A percentile compares a stretch with the other conserved stretches of the same genome.
Evolutionary conservation across 139 green algal genomes (phyloP).

Genomic region (Diplosphaera chodatii): DNA sequence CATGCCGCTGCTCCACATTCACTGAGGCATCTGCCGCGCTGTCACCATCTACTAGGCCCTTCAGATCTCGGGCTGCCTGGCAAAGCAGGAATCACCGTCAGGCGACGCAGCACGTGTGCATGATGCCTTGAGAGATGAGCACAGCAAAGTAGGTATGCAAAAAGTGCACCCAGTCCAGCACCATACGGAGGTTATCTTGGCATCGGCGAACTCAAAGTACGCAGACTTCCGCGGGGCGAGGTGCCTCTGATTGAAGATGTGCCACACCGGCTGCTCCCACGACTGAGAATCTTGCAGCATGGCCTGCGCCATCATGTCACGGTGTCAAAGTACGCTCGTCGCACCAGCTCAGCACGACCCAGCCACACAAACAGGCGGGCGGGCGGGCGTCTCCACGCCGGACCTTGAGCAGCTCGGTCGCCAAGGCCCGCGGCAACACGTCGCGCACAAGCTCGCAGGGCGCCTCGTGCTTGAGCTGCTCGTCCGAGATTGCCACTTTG

Average conservation of each 20-base stretch:
- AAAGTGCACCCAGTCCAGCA: too few species aligned
- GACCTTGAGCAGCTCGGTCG: constrained; percentile 7
- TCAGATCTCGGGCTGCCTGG: neutral
- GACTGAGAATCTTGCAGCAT: neutral
- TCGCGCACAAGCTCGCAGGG: constrained; percentile 17
- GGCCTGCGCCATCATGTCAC: too few species aligned
- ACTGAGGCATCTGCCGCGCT: constrained; percentile 5
- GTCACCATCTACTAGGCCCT: neutral
- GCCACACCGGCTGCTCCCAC: neutral
- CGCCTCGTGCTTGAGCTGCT: constrained; percentile 3
- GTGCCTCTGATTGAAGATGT: neutral
- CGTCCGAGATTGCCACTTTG: constrained; percentile 4
- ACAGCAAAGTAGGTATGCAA: too few species aligned
- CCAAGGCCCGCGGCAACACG: constrained; percentile 8
- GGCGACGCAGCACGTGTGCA: too few species aligned
- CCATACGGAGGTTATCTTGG: too few species aligned
- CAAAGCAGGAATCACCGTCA: too few species aligned
- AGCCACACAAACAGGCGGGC: too few species aligned
- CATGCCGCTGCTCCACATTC: neutral
- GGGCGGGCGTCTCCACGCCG: too few species aligned
- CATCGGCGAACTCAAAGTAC: neutral
- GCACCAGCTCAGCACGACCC: too few species aligned
- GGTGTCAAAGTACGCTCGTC: too few species aligned
- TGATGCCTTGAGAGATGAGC: too few species aligned
- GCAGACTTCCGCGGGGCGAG: neutral